Evolutionary conservation across 2,329 filamentous ascomycete genomes (phyloP).

Genomic region (Aspergillus hortae): DNA sequence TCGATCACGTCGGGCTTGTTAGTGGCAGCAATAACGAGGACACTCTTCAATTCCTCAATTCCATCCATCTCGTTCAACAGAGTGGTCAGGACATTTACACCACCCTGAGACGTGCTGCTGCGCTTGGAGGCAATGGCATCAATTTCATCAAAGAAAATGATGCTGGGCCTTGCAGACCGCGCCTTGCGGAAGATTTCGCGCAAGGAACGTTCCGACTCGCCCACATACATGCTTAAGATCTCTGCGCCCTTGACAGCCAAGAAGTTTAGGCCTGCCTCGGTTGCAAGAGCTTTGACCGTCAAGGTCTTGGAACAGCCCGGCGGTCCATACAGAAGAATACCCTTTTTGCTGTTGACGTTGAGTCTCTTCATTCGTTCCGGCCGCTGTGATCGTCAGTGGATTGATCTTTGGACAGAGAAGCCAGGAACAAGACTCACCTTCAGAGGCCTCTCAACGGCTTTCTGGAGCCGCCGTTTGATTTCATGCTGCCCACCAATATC

Average conservation of each 20-base stretch:
- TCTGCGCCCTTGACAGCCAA: slow-evolving; percentile 92
- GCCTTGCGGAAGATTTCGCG: slow-evolving; percentile 84
- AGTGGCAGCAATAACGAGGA: slow-evolving; percentile 85
- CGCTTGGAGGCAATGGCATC: slow-evolving; percentile 71
- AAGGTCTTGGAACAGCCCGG: slow-evolving; percentile 95
- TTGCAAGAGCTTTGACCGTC: slow-evolving; percentile 84
- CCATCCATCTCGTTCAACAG: slow-evolving; percentile 95
- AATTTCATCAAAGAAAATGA: slow-evolving; percentile 97
- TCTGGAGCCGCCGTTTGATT: slow-evolving; percentile 65
- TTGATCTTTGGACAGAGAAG: background rate
- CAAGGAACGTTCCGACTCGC: slow-evolving; percentile 83
- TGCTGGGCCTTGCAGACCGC: slow-evolving; percentile 77
- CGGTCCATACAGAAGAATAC: slow-evolving; percentile 84
- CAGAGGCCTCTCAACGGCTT: slow-evolving; percentile 57
- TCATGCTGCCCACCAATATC: slow-evolving; percentile 83
- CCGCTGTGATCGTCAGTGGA: slow-evolving; percentile 32
- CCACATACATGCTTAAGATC: slow-evolving; percentile 94
- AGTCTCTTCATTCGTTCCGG: slow-evolving; percentile 50
- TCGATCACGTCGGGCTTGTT: slow-evolving; percentile 87
- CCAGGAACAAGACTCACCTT: slow-evolving; percentile 38
- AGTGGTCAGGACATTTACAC: slow-evolving; percentile 81
- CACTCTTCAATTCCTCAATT: slow-evolving; percentile 77
- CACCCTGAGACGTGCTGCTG: slow-evolving; percentile 47
- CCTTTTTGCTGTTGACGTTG: slow-evolving; percentile 65
- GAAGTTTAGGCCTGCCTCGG: slow-evolving; percentile 88